phyloP scores from a whole-genome alignment of 257 asterid species.

The Jasminum sambac region DNA sequence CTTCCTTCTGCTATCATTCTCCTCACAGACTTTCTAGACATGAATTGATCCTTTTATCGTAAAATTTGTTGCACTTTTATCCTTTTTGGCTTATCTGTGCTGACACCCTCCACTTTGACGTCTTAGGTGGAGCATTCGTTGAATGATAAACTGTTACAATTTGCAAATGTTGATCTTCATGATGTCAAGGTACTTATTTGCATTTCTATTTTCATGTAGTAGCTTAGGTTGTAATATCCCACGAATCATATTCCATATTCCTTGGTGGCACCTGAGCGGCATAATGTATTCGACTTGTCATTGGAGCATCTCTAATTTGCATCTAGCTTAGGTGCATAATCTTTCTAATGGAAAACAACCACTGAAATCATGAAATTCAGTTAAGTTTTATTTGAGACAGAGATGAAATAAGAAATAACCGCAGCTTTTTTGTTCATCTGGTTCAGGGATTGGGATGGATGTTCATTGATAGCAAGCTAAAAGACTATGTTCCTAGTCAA shows the following conservation, averaged over 20 bases:
- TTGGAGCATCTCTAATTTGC: background rate
- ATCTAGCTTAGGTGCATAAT: background rate
- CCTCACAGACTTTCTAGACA: conserved; percentile 11
- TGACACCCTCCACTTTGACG: conserved; percentile 31
- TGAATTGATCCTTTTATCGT: conserved; percentile 18
- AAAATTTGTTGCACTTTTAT: conserved; percentile 12
- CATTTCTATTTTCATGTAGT: background rate
- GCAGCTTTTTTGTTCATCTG: background rate
- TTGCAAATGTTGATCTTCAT: conserved; percentile 75
- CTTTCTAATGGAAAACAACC: background rate
- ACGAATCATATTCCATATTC: background rate
- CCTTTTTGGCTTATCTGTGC: conserved; percentile 15
- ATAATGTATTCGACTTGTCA: background rate
- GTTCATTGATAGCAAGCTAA: background rate
- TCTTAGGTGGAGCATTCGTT: conserved; percentile 70
- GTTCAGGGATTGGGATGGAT: background rate
- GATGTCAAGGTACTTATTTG: conserved; percentile 76
- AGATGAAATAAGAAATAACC: background rate
- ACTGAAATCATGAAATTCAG: background rate
- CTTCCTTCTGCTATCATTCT: background rate
- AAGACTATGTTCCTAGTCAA: background rate
- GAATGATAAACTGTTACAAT: conserved; percentile 65
- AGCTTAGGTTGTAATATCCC: background rate
- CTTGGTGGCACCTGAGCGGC: background rate
- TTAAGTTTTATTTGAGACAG: background rate